phyloP scores from a whole-genome alignment of 2,329 filamentous ascomycete genomes.

The Sporothrix pseudoabietina region DNA sequence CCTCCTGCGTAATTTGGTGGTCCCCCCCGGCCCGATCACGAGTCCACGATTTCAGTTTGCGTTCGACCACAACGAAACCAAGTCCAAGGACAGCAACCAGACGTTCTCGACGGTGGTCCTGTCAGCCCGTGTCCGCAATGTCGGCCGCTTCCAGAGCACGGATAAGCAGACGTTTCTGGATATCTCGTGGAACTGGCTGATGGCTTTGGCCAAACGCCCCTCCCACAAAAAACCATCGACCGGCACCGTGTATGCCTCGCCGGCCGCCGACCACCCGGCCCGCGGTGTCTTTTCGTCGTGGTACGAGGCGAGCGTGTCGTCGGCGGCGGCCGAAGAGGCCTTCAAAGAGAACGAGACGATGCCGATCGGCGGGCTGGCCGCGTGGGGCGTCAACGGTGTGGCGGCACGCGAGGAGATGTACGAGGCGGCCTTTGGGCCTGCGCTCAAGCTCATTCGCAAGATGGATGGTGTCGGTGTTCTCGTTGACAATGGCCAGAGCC shows the following conservation, averaged over 20 bases:
- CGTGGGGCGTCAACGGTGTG: slow-evolving; percentile 35
- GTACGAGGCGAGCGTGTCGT: slow-evolving; percentile 41
- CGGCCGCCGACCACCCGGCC: slow-evolving; percentile 29
- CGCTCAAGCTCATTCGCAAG: slow-evolving; percentile 37
- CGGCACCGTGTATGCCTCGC: slow-evolving; percentile 25
- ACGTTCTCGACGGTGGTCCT: slow-evolving; percentile 28
- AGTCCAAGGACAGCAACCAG: not conserved
- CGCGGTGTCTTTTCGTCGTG: slow-evolving; percentile 37
- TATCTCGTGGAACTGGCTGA: slow-evolving; percentile 35
- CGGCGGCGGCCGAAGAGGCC: slow-evolving; percentile 36
- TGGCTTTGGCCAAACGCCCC: slow-evolving; percentile 33
- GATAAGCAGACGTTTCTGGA: slow-evolving; percentile 36
- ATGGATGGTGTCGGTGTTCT: slow-evolving; percentile 41
- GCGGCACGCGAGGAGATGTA: slow-evolving; percentile 34
- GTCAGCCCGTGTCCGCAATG: slow-evolving; percentile 32
- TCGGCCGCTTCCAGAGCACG: slow-evolving; percentile 31
- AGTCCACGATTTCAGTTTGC: slow-evolving; percentile 30
- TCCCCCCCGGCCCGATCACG: slow-evolving; percentile 28
- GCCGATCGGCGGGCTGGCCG: slow-evolving; percentile 35
- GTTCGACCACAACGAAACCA: slow-evolving; percentile 28
- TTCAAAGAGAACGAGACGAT: slow-evolving; percentile 38
- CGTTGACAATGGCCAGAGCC: slow-evolving; percentile 34
- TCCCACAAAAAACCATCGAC: not conserved
- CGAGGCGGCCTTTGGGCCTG: slow-evolving; percentile 36
- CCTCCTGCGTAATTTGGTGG: slow-evolving; percentile 37